A percentile compares a stretch with the other conserved stretches of the same genome.
Evolutionary conservation across 371 early-diverging fungal genomes (phyloP).

Genomic region (Haplosporangium sp.): DNA sequence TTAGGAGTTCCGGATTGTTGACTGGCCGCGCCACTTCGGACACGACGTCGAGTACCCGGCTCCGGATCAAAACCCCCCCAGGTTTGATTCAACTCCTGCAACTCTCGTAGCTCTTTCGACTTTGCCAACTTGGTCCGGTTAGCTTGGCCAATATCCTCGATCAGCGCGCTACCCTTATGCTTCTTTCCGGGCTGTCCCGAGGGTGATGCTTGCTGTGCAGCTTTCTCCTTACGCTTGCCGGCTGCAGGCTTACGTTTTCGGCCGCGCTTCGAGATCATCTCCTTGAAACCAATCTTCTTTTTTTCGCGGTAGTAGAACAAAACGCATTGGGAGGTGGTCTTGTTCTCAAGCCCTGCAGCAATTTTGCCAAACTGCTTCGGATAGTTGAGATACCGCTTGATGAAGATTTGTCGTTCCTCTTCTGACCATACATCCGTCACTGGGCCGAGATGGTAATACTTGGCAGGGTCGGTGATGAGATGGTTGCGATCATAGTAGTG

Average conservation of each 20-base stretch:
- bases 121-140: conserved; percentile 49
- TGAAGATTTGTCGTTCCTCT: conserved; percentile 83
- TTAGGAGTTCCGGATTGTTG: conserved; percentile 19
- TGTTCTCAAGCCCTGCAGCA: conserved; percentile 76
- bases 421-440: conserved; percentile 82
- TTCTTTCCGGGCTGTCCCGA: conserved; percentile 58
- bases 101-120: conserved; percentile 36
- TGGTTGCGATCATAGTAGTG: conserved; percentile 74
- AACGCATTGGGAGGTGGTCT: conserved; percentile 88
- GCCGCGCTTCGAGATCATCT: conserved; percentile 66
- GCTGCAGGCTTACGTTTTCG: conserved; percentile 56
- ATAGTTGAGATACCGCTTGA: conserved; percentile 78
- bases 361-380: conserved; percentile 95
- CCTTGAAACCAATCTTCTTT: conserved; percentile 85
- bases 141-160: conserved; percentile 74
- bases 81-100: conserved; percentile 39
- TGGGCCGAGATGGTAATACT: conserved; percentile 71
- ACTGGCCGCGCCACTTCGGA: conserved; percentile 26
- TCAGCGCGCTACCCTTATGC: conserved; percentile 71
- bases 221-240: conserved; percentile 51
- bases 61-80: conserved; percentile 33
- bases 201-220: conserved; percentile 17
- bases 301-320: conserved; percentile 94
- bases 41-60: conserved; percentile 29
- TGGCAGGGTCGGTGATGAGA: conserved; percentile 68